Conservation (phyloP, 768 basidiomycete species). For the Leccinum rimulosum region DNA sequence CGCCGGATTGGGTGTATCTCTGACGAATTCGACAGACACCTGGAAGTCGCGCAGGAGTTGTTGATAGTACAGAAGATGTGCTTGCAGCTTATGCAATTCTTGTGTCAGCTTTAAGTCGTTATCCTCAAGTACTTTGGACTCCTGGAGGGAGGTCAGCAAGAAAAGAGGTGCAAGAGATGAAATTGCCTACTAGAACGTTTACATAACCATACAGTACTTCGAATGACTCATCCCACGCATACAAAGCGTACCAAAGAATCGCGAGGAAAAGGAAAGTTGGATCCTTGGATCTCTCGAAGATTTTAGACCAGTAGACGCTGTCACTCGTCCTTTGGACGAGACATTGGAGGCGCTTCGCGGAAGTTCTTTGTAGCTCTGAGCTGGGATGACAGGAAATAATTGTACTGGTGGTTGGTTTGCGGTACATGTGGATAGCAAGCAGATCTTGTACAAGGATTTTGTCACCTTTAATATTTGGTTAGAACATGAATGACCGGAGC, state of each 20-base stretch:
- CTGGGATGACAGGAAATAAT: slow-evolving; percentile 34
- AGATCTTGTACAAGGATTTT: slow-evolving; percentile 41
- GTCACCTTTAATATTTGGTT: slow-evolving; percentile 11
- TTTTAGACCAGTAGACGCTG: slow-evolving; percentile 36
- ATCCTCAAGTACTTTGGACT: slow-evolving; percentile 40
- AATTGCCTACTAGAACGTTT: slow-evolving; percentile 41
- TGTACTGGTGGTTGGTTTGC: slow-evolving; percentile 23
- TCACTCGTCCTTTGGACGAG: slow-evolving; percentile 30
- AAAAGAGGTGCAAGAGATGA: background rate
- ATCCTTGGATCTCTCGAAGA: slow-evolving; percentile 35
- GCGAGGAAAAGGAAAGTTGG: slow-evolving; percentile 55
- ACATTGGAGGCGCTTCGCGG: slow-evolving; percentile 28
- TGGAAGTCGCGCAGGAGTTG: slow-evolving; percentile 53
- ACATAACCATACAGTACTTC: slow-evolving; percentile 52
- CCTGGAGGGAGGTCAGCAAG: slow-evolving; percentile 31
- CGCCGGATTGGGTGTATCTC: slow-evolving; percentile 46
- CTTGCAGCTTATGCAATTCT: slow-evolving; percentile 56
- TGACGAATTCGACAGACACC: slow-evolving; percentile 48
- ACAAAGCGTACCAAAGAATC: slow-evolving; percentile 57
- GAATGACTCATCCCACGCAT: slow-evolving; percentile 62
- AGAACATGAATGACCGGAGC: background rate
- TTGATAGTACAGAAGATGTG: slow-evolving; percentile 56
- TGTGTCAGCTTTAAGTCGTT: slow-evolving; percentile 47
- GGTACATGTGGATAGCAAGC: slow-evolving; percentile 53
- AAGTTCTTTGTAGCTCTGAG: slow-evolving; percentile 21